Conservation (phyloP, 2,329 filamentous ascomycete genomes). For the Fusarium sp. region DNA sequence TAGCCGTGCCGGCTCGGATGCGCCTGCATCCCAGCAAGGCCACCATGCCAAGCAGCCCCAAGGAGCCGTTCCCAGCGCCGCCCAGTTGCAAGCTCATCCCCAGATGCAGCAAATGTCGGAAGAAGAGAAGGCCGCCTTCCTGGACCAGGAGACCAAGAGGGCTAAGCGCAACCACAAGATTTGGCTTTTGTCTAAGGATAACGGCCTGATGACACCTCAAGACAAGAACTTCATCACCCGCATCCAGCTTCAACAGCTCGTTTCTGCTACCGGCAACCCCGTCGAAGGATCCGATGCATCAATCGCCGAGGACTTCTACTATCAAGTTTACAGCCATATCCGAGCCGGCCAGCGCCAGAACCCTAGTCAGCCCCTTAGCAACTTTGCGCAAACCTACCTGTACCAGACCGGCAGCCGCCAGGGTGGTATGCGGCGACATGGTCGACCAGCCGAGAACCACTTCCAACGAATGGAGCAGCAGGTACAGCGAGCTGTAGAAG, state of each 20-base stretch:
- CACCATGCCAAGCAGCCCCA: conserved; percentile 60
- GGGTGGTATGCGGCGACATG: conserved; percentile 77
- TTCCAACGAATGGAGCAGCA: conserved; percentile 99
- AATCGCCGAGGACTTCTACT: conserved; percentile 95
- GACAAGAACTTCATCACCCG: conserved; percentile 99
- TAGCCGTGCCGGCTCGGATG: conserved; percentile 69
- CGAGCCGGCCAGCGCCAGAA: conserved; percentile 89
- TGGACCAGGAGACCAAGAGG: conserved; percentile 92
- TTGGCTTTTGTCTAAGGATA: conserved; percentile 89
- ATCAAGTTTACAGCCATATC: conserved; percentile 96
- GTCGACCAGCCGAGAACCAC: conserved; percentile 91
- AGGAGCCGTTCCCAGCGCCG: conserved; percentile 58
- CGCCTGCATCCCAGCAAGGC: conserved; percentile 48
- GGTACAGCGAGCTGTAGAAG: conserved; percentile 95
- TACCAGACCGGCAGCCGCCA: conserved; percentile 92
- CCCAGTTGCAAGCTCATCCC: conserved; percentile 51
- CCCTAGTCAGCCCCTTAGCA: conserved; percentile 90
- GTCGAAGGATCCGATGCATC: conserved; percentile 84
- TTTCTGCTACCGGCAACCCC: conserved; percentile 89
- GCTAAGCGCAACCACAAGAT: conserved; percentile 99
- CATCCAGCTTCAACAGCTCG: conserved; percentile 95
- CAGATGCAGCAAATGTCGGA: conserved; percentile 78
- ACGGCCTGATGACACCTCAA: conserved; percentile 97
- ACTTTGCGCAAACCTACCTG: conserved; percentile 97
- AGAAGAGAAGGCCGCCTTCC: conserved; percentile 82